Evolutionary conservation across 257 asterid species (phyloP).

Genomic region (Solanum dulcamara): DNA sequence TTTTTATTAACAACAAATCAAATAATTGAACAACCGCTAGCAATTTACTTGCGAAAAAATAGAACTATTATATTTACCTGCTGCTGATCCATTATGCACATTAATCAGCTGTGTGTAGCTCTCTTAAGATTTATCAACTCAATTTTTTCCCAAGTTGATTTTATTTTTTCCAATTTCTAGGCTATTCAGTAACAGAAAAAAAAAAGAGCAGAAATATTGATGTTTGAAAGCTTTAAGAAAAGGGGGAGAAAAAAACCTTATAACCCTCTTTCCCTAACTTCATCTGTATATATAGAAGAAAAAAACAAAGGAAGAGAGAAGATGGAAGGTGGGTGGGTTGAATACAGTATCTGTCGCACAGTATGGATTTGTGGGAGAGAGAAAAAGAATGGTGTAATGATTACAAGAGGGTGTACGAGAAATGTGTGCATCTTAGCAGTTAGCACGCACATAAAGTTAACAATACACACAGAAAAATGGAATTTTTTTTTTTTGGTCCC

Average conservation of each 20-base stretch:
- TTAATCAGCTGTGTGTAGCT: neutral
- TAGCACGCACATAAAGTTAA: constrained; percentile 10
- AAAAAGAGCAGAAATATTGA: neutral
- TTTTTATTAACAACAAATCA: no score
- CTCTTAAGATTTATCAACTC: neutral
- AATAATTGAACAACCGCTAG: neutral
- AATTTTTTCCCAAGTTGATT: neutral
- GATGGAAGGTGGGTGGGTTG: neutral
- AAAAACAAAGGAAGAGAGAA: no score
- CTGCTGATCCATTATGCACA: constrained; percentile 57
- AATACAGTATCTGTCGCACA: neutral
- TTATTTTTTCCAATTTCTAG: neutral
- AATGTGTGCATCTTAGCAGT: constrained; percentile 9
- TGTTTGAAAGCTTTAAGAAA: neutral
- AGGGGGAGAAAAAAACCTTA: neutral
- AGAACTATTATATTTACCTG: constrained; percentile 29
- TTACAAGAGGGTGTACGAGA: constrained; percentile 15
- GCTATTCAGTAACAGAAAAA: no score
- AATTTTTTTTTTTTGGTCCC: constrained; percentile 1
- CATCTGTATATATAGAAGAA: neutral
- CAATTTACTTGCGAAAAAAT: neutral
- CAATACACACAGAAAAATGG: neutral
- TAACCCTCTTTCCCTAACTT: neutral
- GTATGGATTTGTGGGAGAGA: neutral
- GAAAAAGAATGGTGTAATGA: constrained; percentile 6